A percentile compares a stretch with the other conserved stretches of the same genome.
Conservation (phyloP, 345 rosid genomes). For the Populus tremula region DNA sequence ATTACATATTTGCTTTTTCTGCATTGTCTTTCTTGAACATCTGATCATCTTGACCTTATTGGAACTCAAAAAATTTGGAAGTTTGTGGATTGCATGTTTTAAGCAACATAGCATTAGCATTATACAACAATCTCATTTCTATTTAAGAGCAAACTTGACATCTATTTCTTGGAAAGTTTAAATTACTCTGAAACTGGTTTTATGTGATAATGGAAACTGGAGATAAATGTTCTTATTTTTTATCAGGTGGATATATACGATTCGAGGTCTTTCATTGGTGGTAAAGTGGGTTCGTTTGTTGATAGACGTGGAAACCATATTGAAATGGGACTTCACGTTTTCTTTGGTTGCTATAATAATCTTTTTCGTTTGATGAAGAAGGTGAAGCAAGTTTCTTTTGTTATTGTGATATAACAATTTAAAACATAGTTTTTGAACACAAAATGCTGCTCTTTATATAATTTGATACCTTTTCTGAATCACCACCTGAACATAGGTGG, state of each 20-base stretch:
- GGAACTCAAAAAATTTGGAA: not conserved
- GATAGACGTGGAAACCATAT: slow-evolving; percentile 88
- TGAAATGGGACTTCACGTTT: slow-evolving; percentile 98
- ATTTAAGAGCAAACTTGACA: not conserved
- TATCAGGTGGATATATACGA: slow-evolving; percentile 93
- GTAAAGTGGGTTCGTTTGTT: slow-evolving; percentile 97
- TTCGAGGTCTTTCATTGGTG: slow-evolving; percentile 86
- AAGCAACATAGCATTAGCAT: not conserved
- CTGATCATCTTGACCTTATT: not conserved
- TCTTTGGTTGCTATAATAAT: slow-evolving; percentile 97
- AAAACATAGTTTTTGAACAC: not conserved
- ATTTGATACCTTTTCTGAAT: slow-evolving; percentile 20
- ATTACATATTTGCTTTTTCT: not conserved
- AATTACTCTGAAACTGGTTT: not conserved
- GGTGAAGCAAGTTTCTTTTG: slow-evolving; percentile 40
- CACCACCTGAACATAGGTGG: slow-evolving; percentile 53
- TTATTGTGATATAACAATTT: not conserved
- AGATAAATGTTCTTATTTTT: slow-evolving; percentile 1
- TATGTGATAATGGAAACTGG: not conserved
- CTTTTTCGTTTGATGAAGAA: slow-evolving; percentile 95
- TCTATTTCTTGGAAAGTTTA: not conserved
- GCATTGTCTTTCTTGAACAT: not conserved
- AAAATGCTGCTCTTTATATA: not conserved
- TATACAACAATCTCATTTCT: not conserved
- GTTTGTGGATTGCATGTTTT: not conserved